Conservation (phyloP, 2,329 filamentous ascomycete species). For the Juglanconis juglandina region DNA sequence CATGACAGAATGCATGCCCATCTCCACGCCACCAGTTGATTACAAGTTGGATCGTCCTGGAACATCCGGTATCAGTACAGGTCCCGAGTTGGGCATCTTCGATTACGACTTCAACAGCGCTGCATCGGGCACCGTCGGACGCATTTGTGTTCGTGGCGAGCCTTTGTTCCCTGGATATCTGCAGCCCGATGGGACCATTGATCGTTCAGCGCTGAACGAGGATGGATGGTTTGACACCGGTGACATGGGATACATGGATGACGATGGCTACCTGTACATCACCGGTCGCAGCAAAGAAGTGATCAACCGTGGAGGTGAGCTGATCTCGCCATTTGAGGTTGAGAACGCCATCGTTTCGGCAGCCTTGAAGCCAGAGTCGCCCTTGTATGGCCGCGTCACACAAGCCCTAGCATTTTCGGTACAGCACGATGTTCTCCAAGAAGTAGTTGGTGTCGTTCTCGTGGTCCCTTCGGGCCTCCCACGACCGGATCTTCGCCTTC, state of each 20-base stretch:
- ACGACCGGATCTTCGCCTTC: constrained; percentile 38
- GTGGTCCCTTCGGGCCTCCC: constrained; percentile 5
- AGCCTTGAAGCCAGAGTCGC: constrained; percentile 6
- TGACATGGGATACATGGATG: constrained; percentile 77
- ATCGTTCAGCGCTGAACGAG: constrained; percentile 68
- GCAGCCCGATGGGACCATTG: constrained; percentile 71
- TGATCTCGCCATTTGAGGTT: constrained; percentile 83
- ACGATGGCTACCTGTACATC: constrained; percentile 79
- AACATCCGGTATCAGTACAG: constrained; percentile 78
- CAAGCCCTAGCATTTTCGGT: constrained; percentile 13
- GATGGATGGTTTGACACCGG: constrained; percentile 84
- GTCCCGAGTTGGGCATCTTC: constrained; percentile 77
- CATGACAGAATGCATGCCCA: constrained; percentile 87
- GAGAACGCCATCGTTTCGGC: constrained; percentile 56
- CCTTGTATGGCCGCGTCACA: background rate
- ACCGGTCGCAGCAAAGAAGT: constrained; percentile 92
- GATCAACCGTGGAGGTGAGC: constrained; percentile 87
- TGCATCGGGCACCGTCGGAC: constrained; percentile 66
- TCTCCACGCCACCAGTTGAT: constrained; percentile 74
- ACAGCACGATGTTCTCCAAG: constrained; percentile 14
- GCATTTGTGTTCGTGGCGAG: constrained; percentile 78
- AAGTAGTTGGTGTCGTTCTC: constrained; percentile 15
- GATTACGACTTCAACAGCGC: constrained; percentile 67
- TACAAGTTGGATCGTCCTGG: constrained; percentile 62
- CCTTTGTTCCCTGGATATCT: constrained; percentile 84